Evolutionary conservation across 208 protist species (phyloP).

Genomic region (Angomonas deanei): DNA sequence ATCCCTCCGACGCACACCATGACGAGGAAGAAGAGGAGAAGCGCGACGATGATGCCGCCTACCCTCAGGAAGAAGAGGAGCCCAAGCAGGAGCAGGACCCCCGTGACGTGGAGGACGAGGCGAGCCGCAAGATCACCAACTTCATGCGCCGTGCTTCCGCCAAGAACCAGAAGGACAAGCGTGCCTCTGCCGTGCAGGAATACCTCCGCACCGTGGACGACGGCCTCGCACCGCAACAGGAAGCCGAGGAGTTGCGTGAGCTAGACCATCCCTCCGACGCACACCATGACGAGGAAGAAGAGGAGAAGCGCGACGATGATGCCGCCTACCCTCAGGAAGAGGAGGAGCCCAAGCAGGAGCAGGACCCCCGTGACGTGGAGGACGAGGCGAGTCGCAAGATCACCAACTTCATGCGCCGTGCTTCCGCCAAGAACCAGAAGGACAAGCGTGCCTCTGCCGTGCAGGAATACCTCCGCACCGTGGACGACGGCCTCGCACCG

Average conservation of each 20-base stretch:
- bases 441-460: neutral
- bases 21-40: too few relatives aligned
- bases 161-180: neutral
- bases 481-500: too few relatives aligned
- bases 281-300: neutral
- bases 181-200: neutral
- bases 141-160: neutral
- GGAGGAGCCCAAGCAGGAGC: neutral
- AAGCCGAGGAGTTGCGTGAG: neutral
- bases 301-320: neutral
- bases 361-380: neutral
- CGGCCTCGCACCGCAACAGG: too few relatives aligned
- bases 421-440: neutral
- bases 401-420: neutral
- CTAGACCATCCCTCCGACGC: neutral
- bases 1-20: too few relatives aligned
- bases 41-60: too few relatives aligned
- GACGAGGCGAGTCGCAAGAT: constrained; percentile 1
- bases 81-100: too few relatives aligned
- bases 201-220: neutral
- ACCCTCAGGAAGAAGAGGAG: too few relatives aligned
- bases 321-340: neutral
- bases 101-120: neutral
- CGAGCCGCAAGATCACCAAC: neutral
- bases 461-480: neutral